Evolutionary conservation across 441 rosid genomes (phyloP), one percentile per base, ranked within the genome.

Genomic region (Populus trichocarpa): DNA sequence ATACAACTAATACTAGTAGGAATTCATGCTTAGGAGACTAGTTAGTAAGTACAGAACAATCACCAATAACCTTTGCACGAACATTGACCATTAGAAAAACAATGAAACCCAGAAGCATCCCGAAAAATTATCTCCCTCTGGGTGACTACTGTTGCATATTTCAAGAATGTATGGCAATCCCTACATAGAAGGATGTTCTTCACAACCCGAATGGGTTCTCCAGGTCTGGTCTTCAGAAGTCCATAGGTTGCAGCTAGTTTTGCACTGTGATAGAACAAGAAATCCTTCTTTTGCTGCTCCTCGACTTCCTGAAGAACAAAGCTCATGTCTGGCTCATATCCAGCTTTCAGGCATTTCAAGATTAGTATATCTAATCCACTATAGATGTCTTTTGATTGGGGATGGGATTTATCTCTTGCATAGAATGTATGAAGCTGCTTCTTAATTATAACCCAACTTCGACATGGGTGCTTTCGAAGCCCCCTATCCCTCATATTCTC

Each of bases 261-360:
- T 30, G 96, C 95, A 64, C 99, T 93, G 75, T 95, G 98, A 80
- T 87, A 89, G 87, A 87, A 91, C 83, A 92, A 79, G 89, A 93
- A 95, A 38, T 80, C 85, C 85, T 89, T 86, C 85, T 93, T 95
- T 74, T 91, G 95, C 74, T 88, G 83, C 87, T 95, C 98, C 78
- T 89, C 99, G 1, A 95, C 91, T 69, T 93, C 99, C 42, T 93
- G 98, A 72, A 95, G 99, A 71, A 92, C 97, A 72, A 88, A 95
- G 80, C 93, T 90, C 2, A 92, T 92, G 85, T 95, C 88, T 0
- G 96, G 98, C 22, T 85, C 86, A 50, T 95, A 95, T 18, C 97
- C 98, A 68, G 86, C 86, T 78, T 82, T 93, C 18, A 87, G 70
- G 86, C 96, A 93, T 84, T 92, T 95, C 82, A 86, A 32, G 73